Evolutionary conservation across 2,329 filamentous ascomycete species (phyloP).

Genomic region (Fusarium brachygibbosum): DNA sequence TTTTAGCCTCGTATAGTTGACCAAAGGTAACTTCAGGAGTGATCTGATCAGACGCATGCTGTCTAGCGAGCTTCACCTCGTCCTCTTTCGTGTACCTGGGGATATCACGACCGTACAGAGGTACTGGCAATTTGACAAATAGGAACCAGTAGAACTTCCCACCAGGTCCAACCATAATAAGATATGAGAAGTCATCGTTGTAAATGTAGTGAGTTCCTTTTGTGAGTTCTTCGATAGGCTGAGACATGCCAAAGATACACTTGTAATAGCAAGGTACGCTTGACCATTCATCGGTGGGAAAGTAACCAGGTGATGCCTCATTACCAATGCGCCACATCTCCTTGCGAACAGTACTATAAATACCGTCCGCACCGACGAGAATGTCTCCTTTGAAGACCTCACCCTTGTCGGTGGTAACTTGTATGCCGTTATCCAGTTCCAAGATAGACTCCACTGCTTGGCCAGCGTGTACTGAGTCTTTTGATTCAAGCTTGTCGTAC

Average conservation of each 20-base stretch:
- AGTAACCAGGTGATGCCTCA: constrained; percentile 7
- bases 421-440: background rate
- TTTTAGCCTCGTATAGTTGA: background rate
- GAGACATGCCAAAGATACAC: constrained; percentile 18
- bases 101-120: background rate
- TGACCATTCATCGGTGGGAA: constrained; percentile 23
- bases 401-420: constrained; percentile 3
- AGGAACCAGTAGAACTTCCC: constrained; percentile 22
- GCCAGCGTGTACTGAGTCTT: constrained; percentile 28
- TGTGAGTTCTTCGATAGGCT: rapidly evolving
- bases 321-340: constrained; percentile 48
- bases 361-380: constrained; percentile 58
- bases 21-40: background rate
- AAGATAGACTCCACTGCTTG: constrained; percentile 24
- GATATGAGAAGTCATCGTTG: constrained; percentile 1
- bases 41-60: background rate
- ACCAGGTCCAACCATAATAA: background rate
- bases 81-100: constrained; percentile 1
- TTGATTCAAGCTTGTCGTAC: constrained; percentile 53
- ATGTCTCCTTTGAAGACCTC: constrained; percentile 50
- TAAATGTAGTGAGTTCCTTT: background rate
- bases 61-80: background rate
- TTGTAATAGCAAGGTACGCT: constrained; percentile 24
- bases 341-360: constrained; percentile 55
- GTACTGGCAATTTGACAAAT: background rate